Evolutionary conservation across 345 rosid species (phyloP).

Genomic region (Populus davidiana): DNA sequence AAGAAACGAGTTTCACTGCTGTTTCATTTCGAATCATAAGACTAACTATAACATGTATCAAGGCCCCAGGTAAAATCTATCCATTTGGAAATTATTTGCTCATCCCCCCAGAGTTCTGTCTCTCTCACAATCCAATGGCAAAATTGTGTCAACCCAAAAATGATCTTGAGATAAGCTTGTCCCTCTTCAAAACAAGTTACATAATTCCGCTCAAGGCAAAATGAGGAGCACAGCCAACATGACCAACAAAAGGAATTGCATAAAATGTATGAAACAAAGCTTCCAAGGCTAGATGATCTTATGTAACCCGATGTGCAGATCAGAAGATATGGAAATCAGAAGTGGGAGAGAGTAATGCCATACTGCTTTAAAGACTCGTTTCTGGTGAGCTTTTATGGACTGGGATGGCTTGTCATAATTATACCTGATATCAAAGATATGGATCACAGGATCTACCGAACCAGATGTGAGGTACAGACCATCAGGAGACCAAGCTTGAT

Average conservation of each 20-base stretch:
- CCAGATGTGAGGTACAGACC: conserved; percentile 79
- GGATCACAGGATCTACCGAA: conserved; percentile 88
- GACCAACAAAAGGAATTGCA: neutral
- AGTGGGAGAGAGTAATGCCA: conserved; percentile 78
- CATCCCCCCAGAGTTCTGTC: neutral
- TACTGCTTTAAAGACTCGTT: conserved; percentile 80
- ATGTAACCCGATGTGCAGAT: conserved; percentile 77
- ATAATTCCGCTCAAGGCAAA: neutral
- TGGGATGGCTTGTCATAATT: conserved; percentile 73
- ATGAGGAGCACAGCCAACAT: neutral
- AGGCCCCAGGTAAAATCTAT: neutral
- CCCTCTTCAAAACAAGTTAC: neutral
- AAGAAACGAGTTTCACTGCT: neutral
- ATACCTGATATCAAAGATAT: conserved; percentile 83
- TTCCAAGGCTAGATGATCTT: conserved; percentile 28
- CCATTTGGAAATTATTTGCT: neutral
- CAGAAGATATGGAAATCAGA: conserved; percentile 82
- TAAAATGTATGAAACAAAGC: neutral
- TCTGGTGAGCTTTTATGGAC: conserved; percentile 78
- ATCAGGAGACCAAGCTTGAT: conserved; percentile 94
- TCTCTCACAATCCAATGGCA: neutral
- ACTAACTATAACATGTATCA: neutral
- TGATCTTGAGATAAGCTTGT: neutral
- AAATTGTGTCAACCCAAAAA: neutral
- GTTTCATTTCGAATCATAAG: neutral